phyloP scores from a whole-genome alignment of 2,329 filamentous ascomycete species.

The Verticillium nubilum region DNA sequence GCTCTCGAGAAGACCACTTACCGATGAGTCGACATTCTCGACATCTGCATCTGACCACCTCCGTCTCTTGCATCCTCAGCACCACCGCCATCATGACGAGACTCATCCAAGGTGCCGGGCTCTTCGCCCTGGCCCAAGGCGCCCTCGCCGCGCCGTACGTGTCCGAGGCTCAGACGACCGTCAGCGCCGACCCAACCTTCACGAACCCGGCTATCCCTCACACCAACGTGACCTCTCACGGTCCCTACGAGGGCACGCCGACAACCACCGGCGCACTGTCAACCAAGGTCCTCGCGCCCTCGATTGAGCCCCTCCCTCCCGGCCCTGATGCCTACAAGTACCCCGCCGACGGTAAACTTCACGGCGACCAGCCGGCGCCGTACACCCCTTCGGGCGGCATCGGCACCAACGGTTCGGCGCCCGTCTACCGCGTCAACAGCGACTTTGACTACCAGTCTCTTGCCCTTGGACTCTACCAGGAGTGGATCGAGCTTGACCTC shows the following conservation, averaged over 20 bases:
- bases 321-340: conserved; percentile 62
- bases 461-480: conserved; percentile 69
- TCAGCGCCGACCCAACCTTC: conserved; percentile 20
- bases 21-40: neutral
- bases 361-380: conserved; percentile 63
- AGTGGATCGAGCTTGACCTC: conserved; percentile 79
- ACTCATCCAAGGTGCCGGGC: conserved; percentile 3
- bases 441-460: conserved; percentile 83
- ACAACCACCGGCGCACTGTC: conserved; percentile 66
- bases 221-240: conserved; percentile 61
- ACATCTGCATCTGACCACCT: neutral
- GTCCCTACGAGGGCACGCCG: conserved; percentile 58
- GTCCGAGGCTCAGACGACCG: conserved; percentile 27
- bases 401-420: conserved; percentile 71
- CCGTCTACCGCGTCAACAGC: conserved; percentile 70
- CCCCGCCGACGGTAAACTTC: conserved; percentile 63
- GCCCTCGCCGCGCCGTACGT: conserved; percentile 25
- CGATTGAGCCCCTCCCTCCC: conserved; percentile 52
- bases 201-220: conserved; percentile 25
- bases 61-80: neutral
- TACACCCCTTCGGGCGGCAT: conserved; percentile 68
- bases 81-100: neutral
- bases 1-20: neutral
- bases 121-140: conserved; percentile 13
- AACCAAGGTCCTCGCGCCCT: conserved; percentile 49